These are phyloP conservation scores for Thalassiosira livingstoniorum DNA, from an alignment of 352 stramenopile species.

Conservation along the genomic window DNA sequence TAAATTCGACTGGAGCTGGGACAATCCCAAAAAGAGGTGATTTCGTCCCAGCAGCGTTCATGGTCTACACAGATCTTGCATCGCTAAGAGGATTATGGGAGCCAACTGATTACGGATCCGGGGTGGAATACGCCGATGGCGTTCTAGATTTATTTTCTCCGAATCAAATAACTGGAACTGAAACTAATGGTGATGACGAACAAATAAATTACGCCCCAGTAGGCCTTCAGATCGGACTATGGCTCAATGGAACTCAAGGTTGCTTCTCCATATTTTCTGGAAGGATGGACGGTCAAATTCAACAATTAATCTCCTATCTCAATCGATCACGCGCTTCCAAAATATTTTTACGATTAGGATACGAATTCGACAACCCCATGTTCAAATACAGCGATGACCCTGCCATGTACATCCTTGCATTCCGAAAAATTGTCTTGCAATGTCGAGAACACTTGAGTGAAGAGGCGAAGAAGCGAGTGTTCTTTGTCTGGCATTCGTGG, in stretches of 20 bases:
- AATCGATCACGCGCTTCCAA: conserved; percentile 49
- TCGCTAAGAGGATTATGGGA: conserved; percentile 66
- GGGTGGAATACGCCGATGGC: conserved; percentile 79
- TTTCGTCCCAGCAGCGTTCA: conserved; percentile 70
- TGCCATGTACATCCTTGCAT: conserved; percentile 68
- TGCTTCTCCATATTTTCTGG: conserved; percentile 71
- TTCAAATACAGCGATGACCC: conserved; percentile 77
- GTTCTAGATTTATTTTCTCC: conserved; percentile 45
- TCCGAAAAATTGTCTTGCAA: conserved; percentile 68
- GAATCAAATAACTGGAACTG: conserved; percentile 18
- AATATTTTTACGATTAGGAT: conserved; percentile 82
- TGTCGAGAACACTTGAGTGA: conserved; percentile 58
- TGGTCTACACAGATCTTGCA: conserved; percentile 81
- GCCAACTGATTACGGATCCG: conserved; percentile 81
- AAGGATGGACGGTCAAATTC: conserved; percentile 67
- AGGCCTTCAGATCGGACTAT: conserved; percentile 79
- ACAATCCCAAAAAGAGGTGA: not conserved
- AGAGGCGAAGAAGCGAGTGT: conserved; percentile 46
- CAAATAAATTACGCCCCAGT: not conserved
- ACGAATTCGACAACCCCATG: conserved; percentile 83
- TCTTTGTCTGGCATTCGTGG: conserved; percentile 86
- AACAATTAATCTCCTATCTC: conserved; percentile 65
- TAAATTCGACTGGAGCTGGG: conserved; percentile 9
- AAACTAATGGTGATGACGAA: not conserved
- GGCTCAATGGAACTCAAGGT: conserved; percentile 74